Evolutionary conservation across 257 asterid genomes (phyloP).

Genomic region (Solanum etuberosum): DNA sequence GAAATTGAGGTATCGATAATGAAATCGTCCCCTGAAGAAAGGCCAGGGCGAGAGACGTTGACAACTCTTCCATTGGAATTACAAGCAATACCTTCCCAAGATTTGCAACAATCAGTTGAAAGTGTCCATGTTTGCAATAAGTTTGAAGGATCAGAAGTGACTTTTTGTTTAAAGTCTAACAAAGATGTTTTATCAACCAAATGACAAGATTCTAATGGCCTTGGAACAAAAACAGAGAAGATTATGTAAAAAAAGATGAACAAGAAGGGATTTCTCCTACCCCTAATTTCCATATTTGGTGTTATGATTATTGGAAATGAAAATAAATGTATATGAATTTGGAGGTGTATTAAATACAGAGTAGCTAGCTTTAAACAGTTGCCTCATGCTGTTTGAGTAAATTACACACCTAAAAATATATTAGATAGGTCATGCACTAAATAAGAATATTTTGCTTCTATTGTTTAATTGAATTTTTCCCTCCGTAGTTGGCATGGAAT

Average conservation of each 20-base stretch:
- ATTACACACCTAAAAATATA: not conserved
- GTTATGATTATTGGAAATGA: not conserved
- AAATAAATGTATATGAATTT: not conserved
- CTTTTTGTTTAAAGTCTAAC: constrained; percentile 35
- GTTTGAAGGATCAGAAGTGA: constrained; percentile 36
- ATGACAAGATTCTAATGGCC: constrained; percentile 33
- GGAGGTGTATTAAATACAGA: not conserved
- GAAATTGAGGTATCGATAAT: constrained; percentile 34
- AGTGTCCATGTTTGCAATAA: constrained; percentile 48
- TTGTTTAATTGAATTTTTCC: not conserved
- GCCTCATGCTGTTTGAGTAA: not conserved
- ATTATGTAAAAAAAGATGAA: constrained; percentile 9
- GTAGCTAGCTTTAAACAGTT: not conserved
- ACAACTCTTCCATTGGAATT: constrained; percentile 35
- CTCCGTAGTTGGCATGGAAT: not conserved
- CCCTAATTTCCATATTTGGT: constrained; percentile 12
- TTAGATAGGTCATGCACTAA: not conserved
- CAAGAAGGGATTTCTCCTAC: constrained; percentile 5
- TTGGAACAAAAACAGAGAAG: not conserved
- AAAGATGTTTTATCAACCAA: constrained; percentile 36
- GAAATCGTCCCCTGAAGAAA: constrained; percentile 7
- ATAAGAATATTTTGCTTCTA: not conserved
- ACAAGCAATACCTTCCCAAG: constrained; percentile 55
- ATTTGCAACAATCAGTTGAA: constrained; percentile 46
- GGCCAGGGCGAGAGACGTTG: constrained; percentile 43